Conservation (phyloP, 2,329 filamentous ascomycete genomes). For the Trichophyton verrucosum region DNA sequence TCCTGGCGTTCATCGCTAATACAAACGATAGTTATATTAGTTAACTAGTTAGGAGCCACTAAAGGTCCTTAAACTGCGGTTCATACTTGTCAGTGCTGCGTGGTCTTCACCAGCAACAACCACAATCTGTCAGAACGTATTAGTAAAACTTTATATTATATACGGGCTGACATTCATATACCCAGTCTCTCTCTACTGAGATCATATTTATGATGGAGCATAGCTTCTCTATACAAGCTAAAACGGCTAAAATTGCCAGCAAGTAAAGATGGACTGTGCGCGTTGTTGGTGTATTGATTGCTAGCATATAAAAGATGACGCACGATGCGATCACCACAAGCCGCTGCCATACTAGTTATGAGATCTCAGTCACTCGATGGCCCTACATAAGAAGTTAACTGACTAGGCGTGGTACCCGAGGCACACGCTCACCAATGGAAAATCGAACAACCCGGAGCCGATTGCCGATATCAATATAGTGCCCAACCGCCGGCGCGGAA, state of each 20-base stretch:
- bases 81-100: no score
- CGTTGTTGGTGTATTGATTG: not conserved
- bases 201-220: conserved; percentile 53
- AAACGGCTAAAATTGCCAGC: conserved; percentile 31
- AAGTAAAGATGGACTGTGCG: not conserved
- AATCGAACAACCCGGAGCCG: not conserved
- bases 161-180: conserved; percentile 12
- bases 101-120: not conserved
- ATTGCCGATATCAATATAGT: not conserved
- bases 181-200: conserved; percentile 60
- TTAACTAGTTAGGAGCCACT: no score
- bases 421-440: not conserved
- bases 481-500: not conserved
- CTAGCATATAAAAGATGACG: not conserved
- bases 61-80: no score
- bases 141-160: not conserved
- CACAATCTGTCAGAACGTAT: not conserved
- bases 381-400: not conserved
- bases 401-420: not conserved
- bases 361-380: not conserved
- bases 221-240: conserved; percentile 60
- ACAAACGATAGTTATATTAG: not conserved
- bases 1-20: conserved; percentile 39
- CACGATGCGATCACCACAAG: not conserved
- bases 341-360: not conserved